Evolutionary conservation across 2,329 filamentous ascomycete species (phyloP), one percentile per base, ranked within the genome.

Genomic region (Colletotrichum liriopes): DNA sequence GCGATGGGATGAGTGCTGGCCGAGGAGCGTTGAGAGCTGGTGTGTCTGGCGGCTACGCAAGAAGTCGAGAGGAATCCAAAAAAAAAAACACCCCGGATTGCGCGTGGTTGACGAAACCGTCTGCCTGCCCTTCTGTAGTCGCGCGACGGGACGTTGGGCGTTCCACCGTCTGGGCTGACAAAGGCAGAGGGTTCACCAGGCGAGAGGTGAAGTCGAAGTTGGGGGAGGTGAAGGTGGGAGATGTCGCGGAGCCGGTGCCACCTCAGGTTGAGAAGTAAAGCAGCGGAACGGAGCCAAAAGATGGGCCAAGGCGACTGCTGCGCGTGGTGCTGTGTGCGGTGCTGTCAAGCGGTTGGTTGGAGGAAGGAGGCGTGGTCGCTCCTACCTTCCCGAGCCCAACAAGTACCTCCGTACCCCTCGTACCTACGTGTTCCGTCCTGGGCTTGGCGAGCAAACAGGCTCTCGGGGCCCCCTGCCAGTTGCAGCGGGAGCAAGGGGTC

Each of bases 401-500:
- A 37, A 8, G 8, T 37, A 37, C 35, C 35, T 32, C 29, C 6
- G 29, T 32, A 32, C 29, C 29, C 29, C 58, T 32, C 18, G 47
- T 32, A 23, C 18, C 8, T 47, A 29, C 14, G 14, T 47, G 43
- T 47, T 45, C 41, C n/a, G 26, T 41, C 18, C 45, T 16, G 23
- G 23, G 26, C 29, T 47, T 47, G 58, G 54, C 35, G 54, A 37
- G 26, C 56, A 52, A 63, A 41, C 60, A 41, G 32, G n/a, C 60
- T 37, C 35, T 63, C 14, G 35, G 14, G 11, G 20, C 65, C 68
- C 64, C 58, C n/a, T 45, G 64, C 23, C 69, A 68, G 65, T 37
- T 59, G 69, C 47, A 41, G 47, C 60, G 45, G 60, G 37, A 43
- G 59, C 69, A 72, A 59, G 69, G 69, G 69, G 62, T 68, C 49